A percentile compares a stretch with the other conserved stretches of the same genome.
Evolutionary conservation across 768 basidiomycete species (phyloP).

Genomic region (Phlebiopsis gigantea): DNA sequence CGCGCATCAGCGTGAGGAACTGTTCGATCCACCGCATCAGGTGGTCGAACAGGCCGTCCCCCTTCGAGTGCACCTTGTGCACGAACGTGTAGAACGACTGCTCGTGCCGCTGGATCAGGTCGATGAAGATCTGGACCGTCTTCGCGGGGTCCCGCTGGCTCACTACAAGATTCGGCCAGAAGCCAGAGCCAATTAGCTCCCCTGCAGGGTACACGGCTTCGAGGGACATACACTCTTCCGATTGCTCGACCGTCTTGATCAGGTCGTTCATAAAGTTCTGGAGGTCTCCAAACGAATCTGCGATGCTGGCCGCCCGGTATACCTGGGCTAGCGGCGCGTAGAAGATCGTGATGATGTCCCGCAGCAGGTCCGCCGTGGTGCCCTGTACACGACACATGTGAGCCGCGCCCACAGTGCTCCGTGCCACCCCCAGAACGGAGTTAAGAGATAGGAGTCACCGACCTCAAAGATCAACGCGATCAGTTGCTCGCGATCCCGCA

Average conservation of each 20-base stretch:
- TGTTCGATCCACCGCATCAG: conserved; percentile 98
- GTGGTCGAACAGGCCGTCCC: conserved; percentile 86
- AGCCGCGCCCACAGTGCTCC: background rate
- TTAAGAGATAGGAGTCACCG: background rate
- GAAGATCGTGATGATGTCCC: conserved; percentile 99
- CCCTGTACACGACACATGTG: conserved; percentile 46
- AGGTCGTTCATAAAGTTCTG: conserved; percentile 95
- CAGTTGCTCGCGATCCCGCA: conserved; percentile 87
- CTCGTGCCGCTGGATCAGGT: conserved; percentile 90
- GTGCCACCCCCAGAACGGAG: background rate
- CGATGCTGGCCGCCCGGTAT: conserved; percentile 94
- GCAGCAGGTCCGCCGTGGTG: conserved; percentile 88
- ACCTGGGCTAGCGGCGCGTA: conserved; percentile 96
- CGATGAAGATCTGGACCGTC: conserved; percentile 91
- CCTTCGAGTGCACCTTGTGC: conserved; percentile 97
- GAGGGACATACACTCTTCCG: conserved; percentile 75
- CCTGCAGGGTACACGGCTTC: background rate
- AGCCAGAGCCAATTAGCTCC: background rate
- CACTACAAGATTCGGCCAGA: conserved; percentile 39
- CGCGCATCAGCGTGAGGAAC: conserved; percentile 85
- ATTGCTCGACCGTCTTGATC: conserved; percentile 87
- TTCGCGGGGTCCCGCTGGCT: conserved; percentile 76
- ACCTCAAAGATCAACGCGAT: conserved; percentile 95
- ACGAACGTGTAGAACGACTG: conserved; percentile 96
- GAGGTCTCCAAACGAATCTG: conserved; percentile 85